Evolutionary conservation across 441 rosid genomes (phyloP).

Genomic region (Bocquillonia castaneifolia): DNA sequence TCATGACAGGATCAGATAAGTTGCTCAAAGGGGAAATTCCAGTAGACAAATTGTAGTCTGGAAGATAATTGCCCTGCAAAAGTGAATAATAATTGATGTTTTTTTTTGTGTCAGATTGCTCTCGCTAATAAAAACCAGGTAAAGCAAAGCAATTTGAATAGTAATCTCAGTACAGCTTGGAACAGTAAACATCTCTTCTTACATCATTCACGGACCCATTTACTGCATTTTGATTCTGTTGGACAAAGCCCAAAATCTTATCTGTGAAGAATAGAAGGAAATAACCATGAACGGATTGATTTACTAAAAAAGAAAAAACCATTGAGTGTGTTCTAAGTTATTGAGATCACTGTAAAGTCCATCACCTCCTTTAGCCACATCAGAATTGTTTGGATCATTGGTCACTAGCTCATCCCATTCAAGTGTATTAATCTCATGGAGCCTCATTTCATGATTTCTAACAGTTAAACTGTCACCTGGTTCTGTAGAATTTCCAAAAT

Average conservation of each 20-base stretch:
- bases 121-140: conserved; percentile 1
- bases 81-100: conserved; percentile 18
- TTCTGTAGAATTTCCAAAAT: conserved; percentile 41
- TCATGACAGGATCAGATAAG: conserved; percentile 32
- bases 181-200: conserved; percentile 32
- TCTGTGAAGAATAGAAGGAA: conserved; percentile 35
- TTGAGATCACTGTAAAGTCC: conserved; percentile 7
- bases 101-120: not conserved
- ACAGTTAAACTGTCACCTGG: conserved; percentile 38
- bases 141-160: not conserved
- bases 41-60: conserved; percentile 34
- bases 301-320: not conserved
- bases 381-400: conserved; percentile 40
- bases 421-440: conserved; percentile 90
- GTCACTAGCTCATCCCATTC: conserved; percentile 94
- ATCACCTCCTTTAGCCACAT: conserved; percentile 46
- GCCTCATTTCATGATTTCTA: conserved; percentile 63
- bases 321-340: conserved; percentile 12
- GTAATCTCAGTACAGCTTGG: conserved; percentile 1
- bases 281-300: not conserved
- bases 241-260: conserved; percentile 39
- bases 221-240: conserved; percentile 38
- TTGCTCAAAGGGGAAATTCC: conserved; percentile 33
- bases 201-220: conserved; percentile 42
- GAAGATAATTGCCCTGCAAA: conserved; percentile 46